Conservation (phyloP, 2,329 filamentous ascomycete species). For the Chalaropsis thielavioides region DNA sequence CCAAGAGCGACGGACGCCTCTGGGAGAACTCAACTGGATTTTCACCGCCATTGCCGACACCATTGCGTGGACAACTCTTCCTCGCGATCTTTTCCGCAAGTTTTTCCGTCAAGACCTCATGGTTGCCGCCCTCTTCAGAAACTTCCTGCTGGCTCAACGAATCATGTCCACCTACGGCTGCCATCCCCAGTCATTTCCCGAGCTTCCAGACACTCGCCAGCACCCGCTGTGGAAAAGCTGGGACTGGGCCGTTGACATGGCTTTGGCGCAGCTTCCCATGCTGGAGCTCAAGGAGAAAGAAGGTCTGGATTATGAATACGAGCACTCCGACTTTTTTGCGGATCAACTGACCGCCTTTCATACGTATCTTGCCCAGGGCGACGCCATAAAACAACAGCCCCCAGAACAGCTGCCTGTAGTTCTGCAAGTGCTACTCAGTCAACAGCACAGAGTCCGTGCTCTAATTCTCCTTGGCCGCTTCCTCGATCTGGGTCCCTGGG, state of each 20-base stretch:
- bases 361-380: slow-evolving; percentile 73
- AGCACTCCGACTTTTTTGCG: slow-evolving; percentile 90
- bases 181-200: slow-evolving; percentile 80
- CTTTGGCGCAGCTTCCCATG: slow-evolving; percentile 74
- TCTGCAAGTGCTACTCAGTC: slow-evolving; percentile 85
- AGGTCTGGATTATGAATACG: slow-evolving; percentile 72
- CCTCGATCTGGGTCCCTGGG: slow-evolving; percentile 90
- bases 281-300: slow-evolving; percentile 64
- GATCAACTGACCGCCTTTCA: slow-evolving; percentile 96
- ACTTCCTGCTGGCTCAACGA: slow-evolving; percentile 85
- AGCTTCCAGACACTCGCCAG: slow-evolving; percentile 85
- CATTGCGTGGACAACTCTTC: slow-evolving; percentile 93
- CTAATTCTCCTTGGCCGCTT: slow-evolving; percentile 87
- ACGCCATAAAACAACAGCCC: slow-evolving; percentile 67
- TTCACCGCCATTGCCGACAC: slow-evolving; percentile 98
- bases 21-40: slow-evolving; percentile 97
- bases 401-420: slow-evolving; percentile 95
- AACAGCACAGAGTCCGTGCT: slow-evolving; percentile 82
- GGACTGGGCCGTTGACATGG: slow-evolving; percentile 94
- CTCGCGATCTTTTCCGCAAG: slow-evolving; percentile 83
- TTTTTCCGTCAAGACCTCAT: slow-evolving; percentile 95
- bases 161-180: slow-evolving; percentile 96
- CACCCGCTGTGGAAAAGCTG: slow-evolving; percentile 95
- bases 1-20: slow-evolving; percentile 80
- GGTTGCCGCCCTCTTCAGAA: slow-evolving; percentile 95